These are phyloP conservation scores for Xylaria sp. DNA, from an alignment of 2,329 filamentous ascomycete genomes.

Conservation along the genomic window DNA sequence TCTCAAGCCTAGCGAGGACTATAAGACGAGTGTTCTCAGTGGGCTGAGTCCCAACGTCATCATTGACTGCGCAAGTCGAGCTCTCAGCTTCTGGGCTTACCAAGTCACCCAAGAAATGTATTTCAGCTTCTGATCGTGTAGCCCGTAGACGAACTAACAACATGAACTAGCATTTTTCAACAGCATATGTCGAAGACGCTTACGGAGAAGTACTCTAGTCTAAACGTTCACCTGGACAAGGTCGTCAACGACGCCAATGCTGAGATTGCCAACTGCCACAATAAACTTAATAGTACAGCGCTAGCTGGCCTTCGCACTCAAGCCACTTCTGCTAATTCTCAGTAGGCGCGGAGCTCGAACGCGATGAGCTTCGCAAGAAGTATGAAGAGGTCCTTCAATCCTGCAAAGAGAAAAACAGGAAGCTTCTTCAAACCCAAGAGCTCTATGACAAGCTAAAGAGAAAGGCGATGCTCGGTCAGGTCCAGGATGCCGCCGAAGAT, in stretches of 20 bases:
- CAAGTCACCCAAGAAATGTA: slow-evolving; percentile 87
- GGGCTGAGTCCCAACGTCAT: slow-evolving; percentile 83
- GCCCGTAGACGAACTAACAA: slow-evolving; percentile 9
- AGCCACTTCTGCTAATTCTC: slow-evolving; percentile 19
- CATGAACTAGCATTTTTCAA: slow-evolving; percentile 73
- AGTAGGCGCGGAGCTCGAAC: slow-evolving; percentile 66
- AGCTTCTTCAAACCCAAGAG: slow-evolving; percentile 74
- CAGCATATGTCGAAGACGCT: slow-evolving; percentile 77
- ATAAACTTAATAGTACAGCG: slow-evolving; percentile 69
- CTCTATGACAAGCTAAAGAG: slow-evolving; percentile 70
- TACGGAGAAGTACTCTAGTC: slow-evolving; percentile 73
- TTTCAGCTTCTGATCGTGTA: slow-evolving; percentile 41
- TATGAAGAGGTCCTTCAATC: slow-evolving; percentile 75
- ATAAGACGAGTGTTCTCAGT: slow-evolving; percentile 86
- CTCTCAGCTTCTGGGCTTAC: slow-evolving; percentile 86
- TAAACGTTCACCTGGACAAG: slow-evolving; percentile 76
- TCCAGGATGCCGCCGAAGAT: slow-evolving; percentile 64
- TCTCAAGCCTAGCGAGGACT: slow-evolving; percentile 84
- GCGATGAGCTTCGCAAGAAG: slow-evolving; percentile 72
- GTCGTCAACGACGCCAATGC: slow-evolving; percentile 78
- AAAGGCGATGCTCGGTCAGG: slow-evolving; percentile 63
- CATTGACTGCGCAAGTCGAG: slow-evolving; percentile 86
- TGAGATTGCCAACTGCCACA: slow-evolving; percentile 73
- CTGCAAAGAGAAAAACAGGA: slow-evolving; percentile 76
- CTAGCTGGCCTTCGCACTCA: not conserved